Evolutionary conservation across 2,329 filamentous ascomycete genomes (phyloP).

Genomic region (Monosporascus sp.): DNA sequence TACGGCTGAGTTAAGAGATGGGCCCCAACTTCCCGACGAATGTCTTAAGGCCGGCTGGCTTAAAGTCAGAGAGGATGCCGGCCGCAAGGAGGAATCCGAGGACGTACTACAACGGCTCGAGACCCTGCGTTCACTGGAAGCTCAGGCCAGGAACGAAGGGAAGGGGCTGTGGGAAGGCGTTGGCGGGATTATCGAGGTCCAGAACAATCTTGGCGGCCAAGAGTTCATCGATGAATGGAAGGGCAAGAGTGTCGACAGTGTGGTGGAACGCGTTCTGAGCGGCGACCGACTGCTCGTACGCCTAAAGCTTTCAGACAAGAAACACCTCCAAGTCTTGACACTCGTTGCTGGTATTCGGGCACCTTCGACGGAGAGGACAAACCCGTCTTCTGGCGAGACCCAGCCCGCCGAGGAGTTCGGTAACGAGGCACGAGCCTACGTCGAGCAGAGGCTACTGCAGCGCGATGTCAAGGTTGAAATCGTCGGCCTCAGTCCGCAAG

Average conservation of each 20-base stretch:
- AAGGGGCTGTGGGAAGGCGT: slow-evolving; percentile 76
- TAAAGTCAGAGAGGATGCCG: slow-evolving; percentile 90
- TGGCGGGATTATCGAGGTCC: slow-evolving; percentile 65
- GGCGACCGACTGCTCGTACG: slow-evolving; percentile 87
- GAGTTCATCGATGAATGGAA: slow-evolving; percentile 81
- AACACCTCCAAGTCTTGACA: slow-evolving; percentile 85
- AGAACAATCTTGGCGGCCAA: slow-evolving; percentile 74
- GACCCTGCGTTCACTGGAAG: slow-evolving; percentile 70
- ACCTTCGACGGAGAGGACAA: slow-evolving; percentile 81
- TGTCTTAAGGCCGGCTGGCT: slow-evolving; percentile 85
- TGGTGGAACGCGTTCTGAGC: slow-evolving; percentile 86
- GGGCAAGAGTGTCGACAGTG: slow-evolving; percentile 74
- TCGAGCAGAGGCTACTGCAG: slow-evolving; percentile 81
- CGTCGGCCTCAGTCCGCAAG: slow-evolving; percentile 82
- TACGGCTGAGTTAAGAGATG: slow-evolving; percentile 68
- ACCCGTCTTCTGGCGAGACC: slow-evolving; percentile 70
- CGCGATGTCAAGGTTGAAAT: slow-evolving; percentile 78
- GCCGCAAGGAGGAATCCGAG: slow-evolving; percentile 81
- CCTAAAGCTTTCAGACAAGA: slow-evolving; percentile 71
- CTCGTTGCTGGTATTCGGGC: slow-evolving; percentile 84
- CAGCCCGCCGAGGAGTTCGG: slow-evolving; percentile 85
- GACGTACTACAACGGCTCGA: slow-evolving; percentile 68
- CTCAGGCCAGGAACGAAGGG: slow-evolving; percentile 68
- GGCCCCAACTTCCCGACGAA: slow-evolving; percentile 72
- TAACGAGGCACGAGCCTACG: slow-evolving; percentile 81